Evolutionary conservation across 2,329 filamentous ascomycete genomes (phyloP), one percentile per base, ranked within the genome.

Genomic region (Penicillium sumatraense): DNA sequence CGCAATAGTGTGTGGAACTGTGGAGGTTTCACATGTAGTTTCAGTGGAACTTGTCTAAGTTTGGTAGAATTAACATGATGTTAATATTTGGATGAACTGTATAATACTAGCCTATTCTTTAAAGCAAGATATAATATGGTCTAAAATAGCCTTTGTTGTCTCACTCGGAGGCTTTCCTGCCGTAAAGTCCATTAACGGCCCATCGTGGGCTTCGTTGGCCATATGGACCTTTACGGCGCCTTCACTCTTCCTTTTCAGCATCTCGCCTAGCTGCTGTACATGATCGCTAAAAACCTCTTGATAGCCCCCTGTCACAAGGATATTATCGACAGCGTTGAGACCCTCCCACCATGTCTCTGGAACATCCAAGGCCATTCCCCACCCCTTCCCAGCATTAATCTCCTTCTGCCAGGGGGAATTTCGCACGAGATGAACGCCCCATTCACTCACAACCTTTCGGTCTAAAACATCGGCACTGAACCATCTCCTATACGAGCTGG

Each of bases 301-400:
- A 16, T 60, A 50, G 1, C 63, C 60, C 2, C 58, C 59, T 9
- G 63, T 63, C 5, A 65, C 44, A 0, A 67, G 38, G 10, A 64
- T 49, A 35, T 23, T 46, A 31, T 63, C 54, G 1, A 59, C 58
- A 27, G 48, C 48, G 14, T 41, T 29, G 2, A 67, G 20, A 13
- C 33, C 23, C 1, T 59, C 42, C 61, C 63, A 67, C 62, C 63
- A 67, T 4, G 20, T 46, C 21, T 65, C 60, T 2, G 58, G 50
- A 5, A 64, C 64, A 49, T 65, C 63, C 0, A 67, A 56, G 4
- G 64, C 63, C 61, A 67, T 63, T 4, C 63, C 64, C 64, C 63
- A 65, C 27, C 57, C 64, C 3, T 59, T 40, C 0, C 60, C 61
- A 3, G 35, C 40, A 2, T 47, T 38, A 16, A 64, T 59, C n/a